phyloP scores from a whole-genome alignment of 2,329 filamentous ascomycete genomes.

The Apiospora malaysiana region DNA sequence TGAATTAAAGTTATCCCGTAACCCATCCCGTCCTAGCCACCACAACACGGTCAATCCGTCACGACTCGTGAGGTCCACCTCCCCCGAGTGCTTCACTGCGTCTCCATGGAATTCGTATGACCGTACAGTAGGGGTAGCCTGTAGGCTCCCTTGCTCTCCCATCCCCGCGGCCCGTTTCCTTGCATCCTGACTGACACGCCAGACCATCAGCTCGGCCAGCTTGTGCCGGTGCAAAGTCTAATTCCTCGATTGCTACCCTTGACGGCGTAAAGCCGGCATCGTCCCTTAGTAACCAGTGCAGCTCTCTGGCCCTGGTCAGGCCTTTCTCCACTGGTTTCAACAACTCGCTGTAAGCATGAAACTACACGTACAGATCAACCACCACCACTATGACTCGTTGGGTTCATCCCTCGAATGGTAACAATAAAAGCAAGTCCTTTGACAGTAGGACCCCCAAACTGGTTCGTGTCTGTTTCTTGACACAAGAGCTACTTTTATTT shows the following conservation, averaged over 20 bases:
- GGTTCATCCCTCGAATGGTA: background rate
- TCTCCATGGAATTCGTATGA: background rate
- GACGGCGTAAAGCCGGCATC: background rate
- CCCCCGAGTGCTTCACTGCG: background rate
- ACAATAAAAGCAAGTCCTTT: background rate
- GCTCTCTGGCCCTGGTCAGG: background rate
- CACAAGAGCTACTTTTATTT: background rate
- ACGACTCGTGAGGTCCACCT: background rate
- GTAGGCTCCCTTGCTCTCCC: background rate
- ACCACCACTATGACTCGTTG: background rate
- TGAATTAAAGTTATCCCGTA: slow-evolving; percentile 1
- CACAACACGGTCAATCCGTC: background rate
- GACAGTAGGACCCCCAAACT: background rate
- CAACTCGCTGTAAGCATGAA: background rate
- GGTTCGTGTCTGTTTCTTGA: background rate
- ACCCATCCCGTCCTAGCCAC: background rate
- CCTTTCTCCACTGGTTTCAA: background rate
- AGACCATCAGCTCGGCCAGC: background rate
- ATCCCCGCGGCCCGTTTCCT: background rate
- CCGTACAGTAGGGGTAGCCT: no score
- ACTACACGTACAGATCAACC: background rate
- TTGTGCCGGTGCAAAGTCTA: background rate
- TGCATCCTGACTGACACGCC: background rate
- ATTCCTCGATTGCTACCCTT: background rate
- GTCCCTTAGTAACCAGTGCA: background rate